phyloP scores from a whole-genome alignment of 2,329 filamentous ascomycete species.

The Neophaeococcomyces mojaviensis region DNA sequence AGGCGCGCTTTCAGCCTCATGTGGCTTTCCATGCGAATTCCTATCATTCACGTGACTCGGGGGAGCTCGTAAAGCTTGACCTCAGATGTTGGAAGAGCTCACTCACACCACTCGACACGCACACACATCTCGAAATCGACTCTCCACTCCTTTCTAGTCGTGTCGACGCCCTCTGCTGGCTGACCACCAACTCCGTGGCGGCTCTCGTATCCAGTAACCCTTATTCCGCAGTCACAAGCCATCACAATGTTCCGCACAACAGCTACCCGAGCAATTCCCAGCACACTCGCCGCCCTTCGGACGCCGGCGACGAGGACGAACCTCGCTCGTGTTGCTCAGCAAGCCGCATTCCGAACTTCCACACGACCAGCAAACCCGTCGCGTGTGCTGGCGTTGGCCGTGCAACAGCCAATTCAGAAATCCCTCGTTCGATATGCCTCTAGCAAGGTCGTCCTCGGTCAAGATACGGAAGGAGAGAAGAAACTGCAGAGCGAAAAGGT shows the following conservation, averaged over 20 bases:
- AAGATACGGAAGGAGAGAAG: slow-evolving; percentile 43
- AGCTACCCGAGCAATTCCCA: slow-evolving; percentile 38
- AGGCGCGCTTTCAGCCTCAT: too few relatives aligned
- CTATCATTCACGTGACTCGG: too few relatives aligned
- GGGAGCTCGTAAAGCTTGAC: too few relatives aligned
- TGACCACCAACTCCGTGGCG: background rate
- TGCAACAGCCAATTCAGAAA: slow-evolving; percentile 39
- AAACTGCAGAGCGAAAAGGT: slow-evolving; percentile 48
- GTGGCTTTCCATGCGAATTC: too few relatives aligned
- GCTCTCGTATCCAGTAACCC: background rate
- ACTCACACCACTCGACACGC: too few relatives aligned
- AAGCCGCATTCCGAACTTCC: slow-evolving; percentile 34
- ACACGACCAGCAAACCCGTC: slow-evolving; percentile 32
- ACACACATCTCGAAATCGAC: background rate
- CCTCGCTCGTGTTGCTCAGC: slow-evolving; percentile 35
- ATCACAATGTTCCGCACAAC: slow-evolving; percentile 40
- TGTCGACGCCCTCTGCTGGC: background rate
- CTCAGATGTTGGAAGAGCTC: too few relatives aligned
- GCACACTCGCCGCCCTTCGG: slow-evolving; percentile 32
- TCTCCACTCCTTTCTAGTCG: slow-evolving; percentile 9
- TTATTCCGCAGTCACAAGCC: slow-evolving; percentile 12
- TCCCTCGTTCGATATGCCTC: slow-evolving; percentile 44
- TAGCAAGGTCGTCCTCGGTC: slow-evolving; percentile 9
- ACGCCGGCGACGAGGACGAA: slow-evolving; percentile 14
- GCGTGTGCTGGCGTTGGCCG: slow-evolving; percentile 34